Evolutionary conservation across 768 basidiomycete species (phyloP).

Genomic region (Auriscalpium orientale): DNA sequence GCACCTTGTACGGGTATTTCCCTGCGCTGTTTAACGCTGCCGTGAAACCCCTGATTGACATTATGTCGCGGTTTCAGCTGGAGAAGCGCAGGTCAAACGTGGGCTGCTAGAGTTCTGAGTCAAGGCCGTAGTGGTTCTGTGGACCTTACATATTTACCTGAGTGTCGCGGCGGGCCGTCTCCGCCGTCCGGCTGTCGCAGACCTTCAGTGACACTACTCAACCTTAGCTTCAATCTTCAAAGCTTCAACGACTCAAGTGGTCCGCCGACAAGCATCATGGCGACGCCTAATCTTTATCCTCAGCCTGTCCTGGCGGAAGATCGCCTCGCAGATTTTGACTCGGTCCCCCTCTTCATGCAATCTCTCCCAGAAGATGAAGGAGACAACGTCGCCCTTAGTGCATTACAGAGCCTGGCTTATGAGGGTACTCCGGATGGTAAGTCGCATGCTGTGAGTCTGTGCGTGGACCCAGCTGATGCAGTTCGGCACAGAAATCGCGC

Average conservation of each 20-base stretch:
- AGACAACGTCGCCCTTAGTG: conserved; percentile 65
- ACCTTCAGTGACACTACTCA: too few relatives aligned
- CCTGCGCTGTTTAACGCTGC: conserved; percentile 57
- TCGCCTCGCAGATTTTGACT: conserved; percentile 43
- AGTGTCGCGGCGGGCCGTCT: too few relatives aligned
- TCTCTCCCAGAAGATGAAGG: conserved; percentile 62
- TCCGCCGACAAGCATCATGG: not conserved
- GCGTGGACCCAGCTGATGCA: not conserved
- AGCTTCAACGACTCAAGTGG: not conserved
- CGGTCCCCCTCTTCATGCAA: conserved; percentile 89
- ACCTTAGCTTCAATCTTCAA: not conserved
- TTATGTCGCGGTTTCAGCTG: not conserved
- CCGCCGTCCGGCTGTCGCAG: too few relatives aligned
- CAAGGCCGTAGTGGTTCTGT: too few relatives aligned
- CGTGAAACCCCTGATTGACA: conserved; percentile 25
- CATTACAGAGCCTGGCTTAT: conserved; percentile 77
- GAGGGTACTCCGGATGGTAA: conserved; percentile 93
- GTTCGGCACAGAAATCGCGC: conserved; percentile 61
- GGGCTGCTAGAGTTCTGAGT: too few relatives aligned
- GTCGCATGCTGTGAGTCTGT: conserved; percentile 23
- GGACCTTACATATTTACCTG: too few relatives aligned
- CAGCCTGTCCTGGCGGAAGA: conserved; percentile 24
- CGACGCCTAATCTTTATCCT: conserved; percentile 7
- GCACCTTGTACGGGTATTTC: conserved; percentile 55
- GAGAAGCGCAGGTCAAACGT: not conserved